Evolutionary conservation across 163 green algal genomes (phyloP).

Genomic region (Volvox carteri): DNA sequence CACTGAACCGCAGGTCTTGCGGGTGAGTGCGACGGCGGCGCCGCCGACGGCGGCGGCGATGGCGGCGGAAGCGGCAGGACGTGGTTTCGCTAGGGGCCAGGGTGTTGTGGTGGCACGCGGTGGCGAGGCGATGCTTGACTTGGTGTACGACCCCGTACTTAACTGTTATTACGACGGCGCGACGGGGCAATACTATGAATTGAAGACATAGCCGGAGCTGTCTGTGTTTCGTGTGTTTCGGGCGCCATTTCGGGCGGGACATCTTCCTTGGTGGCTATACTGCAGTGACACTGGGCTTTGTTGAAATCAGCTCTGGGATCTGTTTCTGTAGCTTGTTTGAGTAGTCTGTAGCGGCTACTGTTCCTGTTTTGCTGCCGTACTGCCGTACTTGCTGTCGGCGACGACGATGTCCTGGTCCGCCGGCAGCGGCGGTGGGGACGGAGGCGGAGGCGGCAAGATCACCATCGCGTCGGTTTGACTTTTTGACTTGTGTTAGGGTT

Average conservation of each 20-base stretch:
- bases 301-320: too few species aligned
- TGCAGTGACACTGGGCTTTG: background rate
- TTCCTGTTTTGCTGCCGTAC: background rate
- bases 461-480: too few species aligned
- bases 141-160: constrained; percentile 72
- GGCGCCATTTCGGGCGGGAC: background rate
- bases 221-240: too few species aligned
- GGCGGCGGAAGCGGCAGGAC: background rate
- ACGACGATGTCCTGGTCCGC: too few species aligned
- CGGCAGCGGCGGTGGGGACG: too few species aligned
- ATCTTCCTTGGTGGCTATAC: background rate
- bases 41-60: too few species aligned
- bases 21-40: background rate
- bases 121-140: constrained; percentile 59
- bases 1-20: background rate
- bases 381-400: too few species aligned
- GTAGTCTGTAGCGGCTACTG: background rate
- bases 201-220: constrained; percentile 47
- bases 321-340: background rate
- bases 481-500: too few species aligned
- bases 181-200: constrained; percentile 68
- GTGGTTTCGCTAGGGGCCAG: background rate
- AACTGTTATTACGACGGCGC: constrained; percentile 71
- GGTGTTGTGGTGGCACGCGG: background rate
- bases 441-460: too few species aligned